Evolutionary conservation across 2,329 filamentous ascomycete species (phyloP).

Genomic region (Aspergillus hiratsukae): DNA sequence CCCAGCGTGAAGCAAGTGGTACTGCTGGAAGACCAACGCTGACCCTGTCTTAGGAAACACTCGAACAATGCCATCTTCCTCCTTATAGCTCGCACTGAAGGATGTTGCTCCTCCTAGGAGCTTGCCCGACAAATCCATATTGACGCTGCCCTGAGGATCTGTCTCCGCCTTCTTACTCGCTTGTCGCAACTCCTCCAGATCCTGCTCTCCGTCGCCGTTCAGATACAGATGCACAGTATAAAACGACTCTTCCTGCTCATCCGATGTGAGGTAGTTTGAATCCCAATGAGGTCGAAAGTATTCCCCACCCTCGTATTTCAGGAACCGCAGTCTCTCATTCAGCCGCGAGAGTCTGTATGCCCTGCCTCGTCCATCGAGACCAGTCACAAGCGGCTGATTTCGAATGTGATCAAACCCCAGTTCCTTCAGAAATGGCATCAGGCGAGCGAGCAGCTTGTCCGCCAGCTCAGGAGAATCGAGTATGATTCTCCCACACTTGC

Average conservation of each 20-base stretch:
- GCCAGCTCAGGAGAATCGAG: slow-evolving; percentile 64
- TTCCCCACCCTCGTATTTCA: slow-evolving; percentile 67
- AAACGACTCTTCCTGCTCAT: slow-evolving; percentile 47
- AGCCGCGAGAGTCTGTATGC: slow-evolving; percentile 41
- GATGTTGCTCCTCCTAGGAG: slow-evolving; percentile 54
- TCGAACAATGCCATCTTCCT: slow-evolving; percentile 31
- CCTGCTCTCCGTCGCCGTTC: slow-evolving; percentile 42
- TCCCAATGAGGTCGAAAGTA: slow-evolving; percentile 73
- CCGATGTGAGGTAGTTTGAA: slow-evolving; percentile 56
- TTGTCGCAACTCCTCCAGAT: slow-evolving; percentile 22
- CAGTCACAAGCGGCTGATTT: slow-evolving; percentile 41
- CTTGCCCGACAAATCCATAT: slow-evolving; percentile 24
- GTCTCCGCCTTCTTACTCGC: slow-evolving; percentile 16
- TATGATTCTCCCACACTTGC: slow-evolving; percentile 73
- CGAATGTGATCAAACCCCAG: slow-evolving; percentile 43
- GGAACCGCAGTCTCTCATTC: slow-evolving; percentile 71
- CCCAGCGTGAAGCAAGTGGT: slow-evolving; percentile 49
- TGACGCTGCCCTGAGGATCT: slow-evolving; percentile 9
- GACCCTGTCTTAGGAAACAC: slow-evolving; percentile 50
- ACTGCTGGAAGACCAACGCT: slow-evolving; percentile 55
- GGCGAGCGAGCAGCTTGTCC: slow-evolving; percentile 58
- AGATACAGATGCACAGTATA: slow-evolving; percentile 56
- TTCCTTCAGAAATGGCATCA: slow-evolving; percentile 44
- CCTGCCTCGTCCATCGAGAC: slow-evolving; percentile 40
- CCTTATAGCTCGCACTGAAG: slow-evolving; percentile 39